Conservation (phyloP, 2,329 filamentous ascomycete species). For the Diaporthe nobilis region DNA sequence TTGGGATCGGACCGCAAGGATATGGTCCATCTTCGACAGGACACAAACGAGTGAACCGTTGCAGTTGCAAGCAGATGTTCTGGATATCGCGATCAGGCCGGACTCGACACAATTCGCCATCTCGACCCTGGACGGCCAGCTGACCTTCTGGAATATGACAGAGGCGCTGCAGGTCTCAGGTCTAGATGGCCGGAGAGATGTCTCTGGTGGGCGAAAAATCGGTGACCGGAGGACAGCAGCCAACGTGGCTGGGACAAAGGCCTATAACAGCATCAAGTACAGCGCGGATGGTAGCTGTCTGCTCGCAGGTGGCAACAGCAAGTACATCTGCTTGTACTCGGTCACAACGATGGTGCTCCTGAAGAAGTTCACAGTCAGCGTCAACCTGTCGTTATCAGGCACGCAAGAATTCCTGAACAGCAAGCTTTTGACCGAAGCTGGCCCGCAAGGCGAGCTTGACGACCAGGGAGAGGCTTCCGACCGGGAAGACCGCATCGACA, state of each 20-base stretch:
- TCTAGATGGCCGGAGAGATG: constrained; percentile 90
- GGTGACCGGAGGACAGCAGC: constrained; percentile 92
- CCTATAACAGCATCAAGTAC: constrained; percentile 89
- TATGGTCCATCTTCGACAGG: constrained; percentile 95
- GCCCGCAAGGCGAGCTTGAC: constrained; percentile 87
- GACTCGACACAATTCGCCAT: constrained; percentile 93
- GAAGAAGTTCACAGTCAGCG: constrained; percentile 95
- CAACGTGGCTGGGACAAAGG: constrained; percentile 90
- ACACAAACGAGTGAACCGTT: constrained; percentile 96
- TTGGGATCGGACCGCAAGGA: constrained; percentile 95
- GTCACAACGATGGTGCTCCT: constrained; percentile 90
- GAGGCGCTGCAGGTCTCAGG: constrained; percentile 89
- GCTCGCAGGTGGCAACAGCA: constrained; percentile 94
- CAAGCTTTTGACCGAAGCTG: constrained; percentile 90
- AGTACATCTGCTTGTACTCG: constrained; percentile 98
- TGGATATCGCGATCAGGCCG: constrained; percentile 88
- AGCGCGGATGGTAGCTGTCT: constrained; percentile 93
- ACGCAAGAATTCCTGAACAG: constrained; percentile 98
- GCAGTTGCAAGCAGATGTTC: constrained; percentile 90
- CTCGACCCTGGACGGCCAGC: constrained; percentile 91
- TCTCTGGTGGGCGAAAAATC: constrained; percentile 91
- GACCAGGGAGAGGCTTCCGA: constrained; percentile 91
- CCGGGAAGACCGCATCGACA: constrained; percentile 85
- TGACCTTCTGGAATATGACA: constrained; percentile 94
- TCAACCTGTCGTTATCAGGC: constrained; percentile 95